Conservation (phyloP, 805 yeast genomes). For the Saccharomycopsis sp. region DNA sequence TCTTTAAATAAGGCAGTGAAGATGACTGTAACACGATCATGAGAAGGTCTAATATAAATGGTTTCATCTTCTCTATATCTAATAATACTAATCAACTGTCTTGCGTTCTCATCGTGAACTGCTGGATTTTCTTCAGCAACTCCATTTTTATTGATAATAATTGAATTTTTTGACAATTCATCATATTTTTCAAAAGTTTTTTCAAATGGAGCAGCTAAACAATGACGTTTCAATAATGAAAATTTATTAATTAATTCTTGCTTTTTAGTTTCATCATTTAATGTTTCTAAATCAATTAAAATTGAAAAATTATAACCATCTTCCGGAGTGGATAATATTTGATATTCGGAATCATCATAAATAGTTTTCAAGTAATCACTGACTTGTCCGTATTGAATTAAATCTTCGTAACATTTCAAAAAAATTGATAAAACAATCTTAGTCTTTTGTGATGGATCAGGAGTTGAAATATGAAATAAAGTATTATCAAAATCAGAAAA, state of each 20-base stretch:
- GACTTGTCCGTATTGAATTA: conserved; percentile 54
- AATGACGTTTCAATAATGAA: conserved; percentile 70
- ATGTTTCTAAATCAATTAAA: conserved; percentile 44
- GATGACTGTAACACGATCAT: conserved; percentile 93
- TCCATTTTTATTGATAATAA: conserved; percentile 26
- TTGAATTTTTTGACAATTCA: conserved; percentile 38
- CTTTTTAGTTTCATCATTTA: conserved; percentile 30
- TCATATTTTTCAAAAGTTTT: conserved; percentile 76
- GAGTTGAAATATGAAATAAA: conserved; percentile 86
- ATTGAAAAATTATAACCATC: conserved; percentile 76
- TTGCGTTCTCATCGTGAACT: conserved; percentile 27
- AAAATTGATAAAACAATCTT: conserved; percentile 56
- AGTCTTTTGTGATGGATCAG: conserved; percentile 46
- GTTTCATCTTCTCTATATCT: conserved; percentile 91
- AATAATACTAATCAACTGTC: conserved; percentile 48
- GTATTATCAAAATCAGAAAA: conserved; percentile 95
- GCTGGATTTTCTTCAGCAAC: conserved; percentile 31
- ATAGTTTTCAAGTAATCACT: conserved; percentile 34
- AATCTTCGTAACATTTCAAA: conserved; percentile 70
- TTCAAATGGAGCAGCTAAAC: conserved; percentile 89
- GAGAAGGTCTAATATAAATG: conserved; percentile 82
- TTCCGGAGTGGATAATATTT: conserved; percentile 41
- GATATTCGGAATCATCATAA: conserved; percentile 34
- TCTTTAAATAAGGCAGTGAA: conserved; percentile 92
- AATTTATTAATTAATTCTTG: conserved; percentile 50